Percentiles rank a stretch among this genome's conserved stretches.
These are phyloP conservation scores for Blepharisma undulans DNA, from an alignment of 169 alveolate genomes.

Conservation along the genomic window DNA sequence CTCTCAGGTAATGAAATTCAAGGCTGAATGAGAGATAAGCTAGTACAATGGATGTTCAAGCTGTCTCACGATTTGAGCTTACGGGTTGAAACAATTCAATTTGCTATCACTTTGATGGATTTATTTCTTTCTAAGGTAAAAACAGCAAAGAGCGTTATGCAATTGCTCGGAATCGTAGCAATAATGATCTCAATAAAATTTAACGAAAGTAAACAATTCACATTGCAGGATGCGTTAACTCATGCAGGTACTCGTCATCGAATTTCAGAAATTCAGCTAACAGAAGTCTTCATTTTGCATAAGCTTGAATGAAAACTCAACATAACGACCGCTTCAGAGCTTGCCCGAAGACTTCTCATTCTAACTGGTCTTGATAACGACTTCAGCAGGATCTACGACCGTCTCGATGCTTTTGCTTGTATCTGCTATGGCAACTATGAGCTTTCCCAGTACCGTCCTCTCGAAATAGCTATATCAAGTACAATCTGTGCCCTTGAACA, in stretches of 20 bases:
- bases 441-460: not conserved
- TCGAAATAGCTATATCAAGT: constrained; percentile 14
- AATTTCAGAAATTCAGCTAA: not conserved
- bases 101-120: not conserved
- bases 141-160: not conserved
- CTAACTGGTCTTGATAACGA: constrained; percentile 17
- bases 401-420: constrained; percentile 4
- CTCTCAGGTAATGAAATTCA: not conserved
- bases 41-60: not conserved
- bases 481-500: constrained; percentile 33
- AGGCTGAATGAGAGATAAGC: not conserved
- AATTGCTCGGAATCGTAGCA: not conserved
- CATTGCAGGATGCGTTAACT: not conserved
- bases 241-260: not conserved
- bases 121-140: not conserved
- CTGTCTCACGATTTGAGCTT: not conserved
- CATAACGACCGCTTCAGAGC: constrained; percentile 31
- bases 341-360: not conserved
- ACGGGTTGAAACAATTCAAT: not conserved
- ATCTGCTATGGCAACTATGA: constrained; percentile 10
- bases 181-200: constrained; percentile 8
- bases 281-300: constrained; percentile 23
- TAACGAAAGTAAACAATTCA: not conserved
- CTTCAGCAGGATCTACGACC: constrained; percentile 9
- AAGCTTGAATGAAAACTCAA: constrained; percentile 6